Conservation (phyloP, 495 filamentous ascomycete species). For the Neurospora intermedia region DNA sequence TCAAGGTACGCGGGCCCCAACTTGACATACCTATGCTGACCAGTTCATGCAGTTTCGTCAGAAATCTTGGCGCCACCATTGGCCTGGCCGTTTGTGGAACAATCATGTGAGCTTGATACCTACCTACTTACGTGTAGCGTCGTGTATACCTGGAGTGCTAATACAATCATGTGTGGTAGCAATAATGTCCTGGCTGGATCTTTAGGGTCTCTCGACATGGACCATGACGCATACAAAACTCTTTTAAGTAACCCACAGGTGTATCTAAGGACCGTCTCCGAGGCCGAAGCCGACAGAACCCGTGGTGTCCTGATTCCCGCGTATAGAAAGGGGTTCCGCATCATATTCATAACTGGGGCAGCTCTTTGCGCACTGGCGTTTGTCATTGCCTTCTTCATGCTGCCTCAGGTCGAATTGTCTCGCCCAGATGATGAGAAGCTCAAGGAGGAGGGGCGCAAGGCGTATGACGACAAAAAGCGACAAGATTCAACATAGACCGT, state of each 20-base stretch:
- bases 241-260: slow-evolving; percentile 18
- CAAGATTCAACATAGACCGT: not conserved
- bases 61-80: slow-evolving; percentile 43
- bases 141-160: not conserved
- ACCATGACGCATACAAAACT: slow-evolving; percentile 14
- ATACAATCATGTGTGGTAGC: slow-evolving; percentile 10
- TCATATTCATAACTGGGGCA: slow-evolving; percentile 41
- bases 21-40: not conserved
- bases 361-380: slow-evolving; percentile 36
- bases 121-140: not conserved
- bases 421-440: slow-evolving; percentile 36
- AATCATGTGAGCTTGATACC: slow-evolving; percentile 28
- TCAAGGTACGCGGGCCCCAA: not conserved
- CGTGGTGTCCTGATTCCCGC: slow-evolving; percentile 33
- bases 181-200: slow-evolving; percentile 35
- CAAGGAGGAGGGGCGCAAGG: slow-evolving; percentile 32
- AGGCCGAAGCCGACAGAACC: slow-evolving; percentile 25
- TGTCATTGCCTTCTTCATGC: slow-evolving; percentile 31
- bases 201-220: slow-evolving; percentile 20
- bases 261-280: slow-evolving; percentile 22
- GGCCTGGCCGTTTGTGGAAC: slow-evolving; percentile 43
- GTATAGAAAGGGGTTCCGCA: slow-evolving; percentile 38
- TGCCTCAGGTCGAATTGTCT: slow-evolving; percentile 37
- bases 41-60: slow-evolving; percentile 30
- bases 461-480: slow-evolving; percentile 6